Percentiles rank a stretch among this genome's conserved stretches.
phyloP scores from a whole-genome alignment of 192 early-diverging fungal genomes.

The Entomortierella parvispora region DNA sequence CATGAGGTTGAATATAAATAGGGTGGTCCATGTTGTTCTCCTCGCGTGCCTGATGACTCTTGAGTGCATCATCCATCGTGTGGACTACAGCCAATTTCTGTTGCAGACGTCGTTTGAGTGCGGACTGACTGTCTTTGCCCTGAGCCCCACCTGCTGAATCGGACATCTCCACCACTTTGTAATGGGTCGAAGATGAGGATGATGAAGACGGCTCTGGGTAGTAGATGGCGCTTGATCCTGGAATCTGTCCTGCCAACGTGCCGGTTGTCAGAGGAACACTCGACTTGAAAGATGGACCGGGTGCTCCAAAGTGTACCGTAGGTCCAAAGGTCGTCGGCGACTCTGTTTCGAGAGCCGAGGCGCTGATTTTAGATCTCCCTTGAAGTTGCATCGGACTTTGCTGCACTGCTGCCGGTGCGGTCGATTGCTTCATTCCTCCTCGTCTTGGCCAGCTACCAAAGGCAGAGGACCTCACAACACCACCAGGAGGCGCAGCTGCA shows the following conservation, averaged over 20 bases:
- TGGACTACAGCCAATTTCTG: conserved; percentile 16
- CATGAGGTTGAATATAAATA: conserved; percentile 13
- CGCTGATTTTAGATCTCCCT: conserved; percentile 1
- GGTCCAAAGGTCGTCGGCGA: background rate
- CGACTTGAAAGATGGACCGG: background rate
- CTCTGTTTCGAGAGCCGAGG: background rate
- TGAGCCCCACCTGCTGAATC: background rate
- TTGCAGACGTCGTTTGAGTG: conserved; percentile 11
- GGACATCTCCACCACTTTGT: conserved; percentile 3
- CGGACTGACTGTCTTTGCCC: background rate
- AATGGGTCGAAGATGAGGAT: background rate
- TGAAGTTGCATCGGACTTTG: too few species aligned
- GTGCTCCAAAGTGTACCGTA: conserved; percentile 3
- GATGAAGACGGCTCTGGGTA: background rate
- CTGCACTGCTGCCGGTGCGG: too few species aligned
- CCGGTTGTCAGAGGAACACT: background rate
- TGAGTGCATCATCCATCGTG: conserved; percentile 17
- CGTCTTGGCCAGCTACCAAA: background rate
- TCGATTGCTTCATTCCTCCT: too few species aligned
- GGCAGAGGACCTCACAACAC: background rate
- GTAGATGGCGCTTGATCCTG: conserved; percentile 1
- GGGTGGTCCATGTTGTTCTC: conserved; percentile 19
- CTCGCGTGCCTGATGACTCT: background rate
- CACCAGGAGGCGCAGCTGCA: conserved; percentile 7
- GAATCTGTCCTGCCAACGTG: too few species aligned